Evolutionary conservation across 352 stramenopile species (phyloP), one percentile per base, ranked within the genome.

Genomic region (Phytophthora melonis): DNA sequence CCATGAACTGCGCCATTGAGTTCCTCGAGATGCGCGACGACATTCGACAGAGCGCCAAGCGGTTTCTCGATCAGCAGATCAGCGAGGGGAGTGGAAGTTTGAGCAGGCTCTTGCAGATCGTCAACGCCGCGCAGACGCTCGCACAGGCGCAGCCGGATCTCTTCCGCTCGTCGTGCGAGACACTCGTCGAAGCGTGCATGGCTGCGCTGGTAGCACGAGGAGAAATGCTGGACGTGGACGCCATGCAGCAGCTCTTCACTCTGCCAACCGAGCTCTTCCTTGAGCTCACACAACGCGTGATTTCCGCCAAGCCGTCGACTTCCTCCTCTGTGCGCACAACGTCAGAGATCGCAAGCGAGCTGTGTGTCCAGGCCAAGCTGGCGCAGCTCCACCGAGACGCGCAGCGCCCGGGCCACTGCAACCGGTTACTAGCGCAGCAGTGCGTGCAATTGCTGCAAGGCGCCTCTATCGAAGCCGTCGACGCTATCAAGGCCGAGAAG

Each of bases 11-110:
- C 49, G 82, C 64, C 21, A 79, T 84, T 19, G 66, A 84, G 56
- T 78, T 79, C 50, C 62, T 91, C 30, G 79, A 89, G 69, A 82
- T 91, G 79, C 77, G 80, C 6, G 61, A 80, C 19, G 72, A 75
- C 3, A 65, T 84, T 45, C 75, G 73, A 45, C 65, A 63, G 25
- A 66, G 66, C 27, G 68, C 73, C 13, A 74, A 70, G 4, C 52
- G 63, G 30, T 87, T 80, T 74, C 72, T 87, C 50, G 54, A 75
- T 21, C 64, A 71, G 19, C 65, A 71, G n/a, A 70, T 75, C 16
- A 70, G 52, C 13, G 47, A 49, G 4, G 30, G 32, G 11, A 67
- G 16, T n/a, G 49, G 71, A 36, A 63, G 63, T 1, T 39, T 74
- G 39, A 60, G 41, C 56, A 39, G 41, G n/a, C 36, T 79, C 13